phyloP scores from a whole-genome alignment of 177 flowering plant species.

The Vitis hybrid region DNA sequence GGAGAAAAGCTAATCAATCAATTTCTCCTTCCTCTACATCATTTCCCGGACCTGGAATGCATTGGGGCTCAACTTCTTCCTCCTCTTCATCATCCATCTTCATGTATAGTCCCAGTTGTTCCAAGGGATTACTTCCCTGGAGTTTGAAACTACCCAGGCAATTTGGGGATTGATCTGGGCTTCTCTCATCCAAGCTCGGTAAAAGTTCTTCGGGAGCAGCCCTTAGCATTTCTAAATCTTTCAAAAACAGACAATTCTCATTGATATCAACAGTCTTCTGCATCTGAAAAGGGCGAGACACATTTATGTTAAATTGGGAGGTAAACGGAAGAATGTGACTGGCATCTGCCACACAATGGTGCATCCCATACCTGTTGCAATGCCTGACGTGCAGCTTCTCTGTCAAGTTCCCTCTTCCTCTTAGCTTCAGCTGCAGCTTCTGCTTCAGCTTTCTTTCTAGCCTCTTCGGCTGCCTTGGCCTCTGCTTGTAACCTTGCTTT shows the following conservation, averaged over 20 bases:
- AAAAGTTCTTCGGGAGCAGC: conserved; percentile 21
- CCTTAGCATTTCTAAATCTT: conserved; percentile 47
- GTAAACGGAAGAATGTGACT: not conserved
- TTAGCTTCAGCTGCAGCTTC: conserved; percentile 82
- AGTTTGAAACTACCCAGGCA: conserved; percentile 41
- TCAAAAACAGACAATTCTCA: conserved; percentile 41
- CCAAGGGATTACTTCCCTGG: conserved; percentile 43
- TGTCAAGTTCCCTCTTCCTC: conserved; percentile 72
- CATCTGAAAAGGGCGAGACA: conserved; percentile 29
- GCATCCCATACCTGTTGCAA: conserved; percentile 55
- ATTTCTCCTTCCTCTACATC: conserved; percentile 40
- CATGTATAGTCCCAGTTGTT: conserved; percentile 47
- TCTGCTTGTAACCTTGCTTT: conserved; percentile 85
- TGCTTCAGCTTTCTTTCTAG: conserved; percentile 68
- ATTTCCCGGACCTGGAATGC: not conserved
- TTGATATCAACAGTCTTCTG: conserved; percentile 52
- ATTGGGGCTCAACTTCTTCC: conserved; percentile 29
- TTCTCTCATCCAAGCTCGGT: conserved; percentile 24
- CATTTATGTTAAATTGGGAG: not conserved
- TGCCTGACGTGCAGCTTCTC: conserved; percentile 93
- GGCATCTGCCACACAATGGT: not conserved
- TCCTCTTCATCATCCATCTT: conserved; percentile 47
- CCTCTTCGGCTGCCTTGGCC: conserved; percentile 94
- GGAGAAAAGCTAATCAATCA: conserved; percentile 16
- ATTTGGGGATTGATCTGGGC: conserved; percentile 26